These are phyloP conservation scores for Leishmania tropica DNA, from an alignment of 208 protist genomes.

Conservation along the genomic window DNA sequence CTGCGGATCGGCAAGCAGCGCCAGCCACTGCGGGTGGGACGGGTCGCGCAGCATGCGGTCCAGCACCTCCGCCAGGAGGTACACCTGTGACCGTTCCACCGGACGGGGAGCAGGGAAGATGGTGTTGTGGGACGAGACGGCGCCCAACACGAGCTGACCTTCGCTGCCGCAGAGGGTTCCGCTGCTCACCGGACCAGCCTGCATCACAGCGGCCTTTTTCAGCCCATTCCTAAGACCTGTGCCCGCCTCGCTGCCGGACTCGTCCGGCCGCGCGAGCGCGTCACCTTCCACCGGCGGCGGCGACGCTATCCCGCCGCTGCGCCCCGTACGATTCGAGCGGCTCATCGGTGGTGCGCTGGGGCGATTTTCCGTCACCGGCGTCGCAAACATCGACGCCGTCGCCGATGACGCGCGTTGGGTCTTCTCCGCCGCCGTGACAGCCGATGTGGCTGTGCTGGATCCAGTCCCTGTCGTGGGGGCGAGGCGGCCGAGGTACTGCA, in stretches of 20 bases:
- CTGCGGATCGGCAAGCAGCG: conserved; percentile 55
- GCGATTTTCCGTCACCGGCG: not conserved
- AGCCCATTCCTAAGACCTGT: not conserved
- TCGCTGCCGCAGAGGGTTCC: not conserved
- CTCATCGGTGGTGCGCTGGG: not conserved
- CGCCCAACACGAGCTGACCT: not conserved
- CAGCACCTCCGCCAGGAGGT: conserved; percentile 77
- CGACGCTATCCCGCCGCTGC: not conserved
- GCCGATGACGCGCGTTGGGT: not conserved
- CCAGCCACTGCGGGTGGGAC: conserved; percentile 48
- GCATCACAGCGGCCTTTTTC: not conserved
- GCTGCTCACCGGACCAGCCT: not conserved
- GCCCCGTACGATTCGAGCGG: not conserved
- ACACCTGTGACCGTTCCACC: conserved; percentile 80
- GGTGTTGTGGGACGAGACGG: conserved; percentile 3
- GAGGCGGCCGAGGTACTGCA: conserved; percentile 27
- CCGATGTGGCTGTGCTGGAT: not conserved
- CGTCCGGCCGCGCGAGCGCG: not conserved
- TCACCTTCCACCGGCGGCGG: not conserved
- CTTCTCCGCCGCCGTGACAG: not conserved
- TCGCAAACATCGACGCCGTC: not conserved
- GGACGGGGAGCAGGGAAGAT: conserved; percentile 73
- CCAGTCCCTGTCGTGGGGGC: not conserved
- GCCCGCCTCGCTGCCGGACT: not conserved
- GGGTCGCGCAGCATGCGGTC: conserved; percentile 77